phyloP scores from a whole-genome alignment of 805 yeast species.

The Candida tammaniensis region DNA sequence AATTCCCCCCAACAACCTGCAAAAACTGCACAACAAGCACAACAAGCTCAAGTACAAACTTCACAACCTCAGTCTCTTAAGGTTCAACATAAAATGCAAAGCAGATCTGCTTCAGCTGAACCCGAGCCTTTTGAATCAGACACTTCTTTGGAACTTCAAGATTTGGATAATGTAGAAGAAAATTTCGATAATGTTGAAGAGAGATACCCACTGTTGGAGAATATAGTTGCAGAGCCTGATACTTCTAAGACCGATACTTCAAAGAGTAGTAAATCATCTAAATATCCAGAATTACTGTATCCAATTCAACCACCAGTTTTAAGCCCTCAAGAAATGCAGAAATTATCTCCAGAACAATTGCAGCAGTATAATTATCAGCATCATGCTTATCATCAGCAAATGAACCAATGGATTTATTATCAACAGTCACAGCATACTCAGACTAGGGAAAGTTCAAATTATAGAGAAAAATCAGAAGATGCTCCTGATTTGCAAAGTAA shows the following conservation, averaged over 20 bases:
- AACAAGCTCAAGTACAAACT: neutral
- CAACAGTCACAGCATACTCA: constrained; percentile 9
- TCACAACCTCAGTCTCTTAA: neutral
- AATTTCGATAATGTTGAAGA: constrained; percentile 49
- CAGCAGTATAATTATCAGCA: constrained; percentile 21
- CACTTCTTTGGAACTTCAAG: constrained; percentile 33
- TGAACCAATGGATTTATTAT: constrained; percentile 14
- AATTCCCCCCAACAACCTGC: constrained; percentile 1
- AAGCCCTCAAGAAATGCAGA: constrained; percentile 12
- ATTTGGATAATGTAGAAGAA: constrained; percentile 46
- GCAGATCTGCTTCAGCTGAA: neutral
- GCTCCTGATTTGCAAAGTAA: constrained; percentile 21
- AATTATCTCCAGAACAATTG: constrained; percentile 20
- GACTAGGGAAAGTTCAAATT: neutral
- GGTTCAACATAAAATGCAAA: neutral
- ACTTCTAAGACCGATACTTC: constrained; percentile 1
- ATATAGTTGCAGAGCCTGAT: constrained; percentile 15
- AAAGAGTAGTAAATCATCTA: constrained; percentile 4
- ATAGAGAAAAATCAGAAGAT: constrained; percentile 1
- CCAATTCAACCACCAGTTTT: constrained; percentile 17
- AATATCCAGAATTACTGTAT: neutral
- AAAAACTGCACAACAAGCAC: neutral
- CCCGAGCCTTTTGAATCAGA: constrained; percentile 8
- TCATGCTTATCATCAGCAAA: constrained; percentile 19
- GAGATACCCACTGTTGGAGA: constrained; percentile 51